phyloP scores from a whole-genome alignment of 2,329 filamentous ascomycete species.

The Colletotrichum liriopes region DNA sequence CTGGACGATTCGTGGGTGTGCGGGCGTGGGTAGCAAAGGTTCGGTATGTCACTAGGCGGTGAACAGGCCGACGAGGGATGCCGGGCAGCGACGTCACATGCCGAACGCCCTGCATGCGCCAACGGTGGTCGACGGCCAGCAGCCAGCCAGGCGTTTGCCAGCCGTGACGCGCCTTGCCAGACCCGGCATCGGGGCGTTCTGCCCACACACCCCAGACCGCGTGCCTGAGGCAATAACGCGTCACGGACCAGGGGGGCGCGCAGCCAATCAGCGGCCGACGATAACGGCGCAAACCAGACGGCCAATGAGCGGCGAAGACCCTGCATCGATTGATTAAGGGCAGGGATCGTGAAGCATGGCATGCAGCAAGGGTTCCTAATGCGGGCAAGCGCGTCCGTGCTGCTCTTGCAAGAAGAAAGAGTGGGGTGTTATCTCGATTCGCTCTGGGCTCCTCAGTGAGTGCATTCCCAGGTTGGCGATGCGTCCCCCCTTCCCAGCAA shows the following conservation, averaged over 20 bases:
- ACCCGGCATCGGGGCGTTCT: constrained; percentile 11
- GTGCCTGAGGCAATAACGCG: constrained; percentile 33
- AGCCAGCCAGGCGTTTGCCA: constrained; percentile 10
- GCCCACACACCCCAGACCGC: neutral
- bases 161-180: neutral
- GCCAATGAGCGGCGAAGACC: constrained; percentile 32
- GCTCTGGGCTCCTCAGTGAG: neutral
- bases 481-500: constrained; percentile 11
- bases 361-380: constrained; percentile 28
- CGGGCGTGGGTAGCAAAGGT: neutral
- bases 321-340: constrained; percentile 35
- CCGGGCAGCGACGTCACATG: constrained; percentile 39
- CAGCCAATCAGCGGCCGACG: constrained; percentile 19
- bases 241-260: neutral
- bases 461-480: neutral
- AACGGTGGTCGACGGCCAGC: constrained; percentile 11
- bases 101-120: constrained; percentile 26
- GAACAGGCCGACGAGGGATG: constrained; percentile 37
- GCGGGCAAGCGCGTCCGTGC: constrained; percentile 33
- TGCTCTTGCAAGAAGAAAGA: neutral
- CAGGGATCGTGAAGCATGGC: constrained; percentile 36
- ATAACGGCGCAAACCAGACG: constrained; percentile 14
- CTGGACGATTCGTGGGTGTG: neutral
- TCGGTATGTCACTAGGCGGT: constrained; percentile 41
- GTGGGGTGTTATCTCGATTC: constrained; percentile 38